Evolutionary conservation across 2,329 filamentous ascomycete genomes (phyloP), one percentile per base, ranked within the genome.

Genomic region (Monilinia vaccinii-corymbosi): DNA sequence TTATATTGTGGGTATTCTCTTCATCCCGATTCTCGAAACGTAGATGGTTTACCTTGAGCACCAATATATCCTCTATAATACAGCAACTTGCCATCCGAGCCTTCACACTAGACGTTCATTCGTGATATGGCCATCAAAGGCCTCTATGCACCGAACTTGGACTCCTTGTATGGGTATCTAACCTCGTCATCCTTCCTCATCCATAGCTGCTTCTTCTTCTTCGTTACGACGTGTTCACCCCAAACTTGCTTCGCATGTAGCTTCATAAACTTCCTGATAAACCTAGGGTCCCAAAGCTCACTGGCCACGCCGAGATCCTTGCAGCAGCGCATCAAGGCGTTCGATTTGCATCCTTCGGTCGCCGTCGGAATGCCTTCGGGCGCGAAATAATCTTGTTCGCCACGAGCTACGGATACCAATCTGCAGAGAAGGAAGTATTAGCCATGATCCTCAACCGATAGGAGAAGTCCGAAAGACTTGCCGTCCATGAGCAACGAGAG

Each of bases 251-350:
- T 84, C 60, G 86, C 86, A 71, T 88, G 77, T 67, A 85, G 77
- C 68, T 84, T 84, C 79, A 88, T 88, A 77, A 91, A 99, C 68
- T 82, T 83, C 68, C 89, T 84, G 66, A 97, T 91, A 76, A 88
- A 99, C 59, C 89, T 79, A 40, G 94, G 94, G 76, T 99, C 94
- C 94, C 94, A 99, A 23, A 99, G 81, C 75, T 99, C 94, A 65
- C 88, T 92, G 1, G 91, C 94, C 65, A 99, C 88, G 40, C 94
- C 94, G 36, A 99, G 77, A 74, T 99, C 94, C 78, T 99, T 99
- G 79, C 94, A 97, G 81, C 93, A 97, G 61, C 94, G 89, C 86
- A 97, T 95, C 66, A 99, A 80, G 14, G 94, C 94, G 72, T 99
- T 99, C 64, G 91, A 96, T 76, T 97, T 97, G 81, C 91, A 96